These are phyloP conservation scores for Gossypium raimondii DNA, from an alignment of 345 rosid genomes.

Conservation along the genomic window DNA sequence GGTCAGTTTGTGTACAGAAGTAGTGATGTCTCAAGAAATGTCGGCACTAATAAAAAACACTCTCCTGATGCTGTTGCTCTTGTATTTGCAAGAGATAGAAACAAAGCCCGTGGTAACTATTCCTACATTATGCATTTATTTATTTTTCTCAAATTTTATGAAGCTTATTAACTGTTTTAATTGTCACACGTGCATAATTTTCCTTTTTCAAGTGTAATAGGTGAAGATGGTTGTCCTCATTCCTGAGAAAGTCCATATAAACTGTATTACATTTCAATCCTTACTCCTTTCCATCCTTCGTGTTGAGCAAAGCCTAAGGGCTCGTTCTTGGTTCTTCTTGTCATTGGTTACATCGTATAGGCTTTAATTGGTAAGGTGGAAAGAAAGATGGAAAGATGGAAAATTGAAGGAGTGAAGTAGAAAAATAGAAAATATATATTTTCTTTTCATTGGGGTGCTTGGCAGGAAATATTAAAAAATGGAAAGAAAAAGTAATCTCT, in stretches of 20 bases:
- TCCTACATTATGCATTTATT: not conserved
- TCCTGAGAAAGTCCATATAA: not conserved
- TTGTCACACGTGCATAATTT: not conserved
- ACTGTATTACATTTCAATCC: not conserved
- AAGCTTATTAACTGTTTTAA: constrained; percentile 5
- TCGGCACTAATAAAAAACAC: constrained; percentile 4
- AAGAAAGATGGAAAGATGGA: too few relatives aligned
- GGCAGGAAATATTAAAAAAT: too few relatives aligned
- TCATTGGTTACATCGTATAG: not conserved
- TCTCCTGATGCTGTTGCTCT: constrained; percentile 47
- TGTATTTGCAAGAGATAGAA: constrained; percentile 63
- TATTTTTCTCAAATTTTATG: constrained; percentile 4
- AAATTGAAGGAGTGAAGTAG: too few relatives aligned
- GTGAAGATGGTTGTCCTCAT: not conserved
- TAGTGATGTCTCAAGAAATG: constrained; percentile 24
- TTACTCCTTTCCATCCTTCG: not conserved
- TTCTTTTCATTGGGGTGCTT: too few relatives aligned
- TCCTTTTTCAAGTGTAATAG: not conserved
- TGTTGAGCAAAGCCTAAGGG: not conserved
- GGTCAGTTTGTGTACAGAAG: constrained; percentile 40
- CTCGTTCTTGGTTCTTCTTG: not conserved
- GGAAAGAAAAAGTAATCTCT: too few relatives aligned
- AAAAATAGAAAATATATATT: too few relatives aligned
- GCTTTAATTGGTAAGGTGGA: too few relatives aligned
- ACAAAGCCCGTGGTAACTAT: constrained; percentile 50